Percentiles rank a stretch among this genome's conserved stretches.
phyloP scores from a whole-genome alignment of 257 asterid species.

The Prunella vulgaris region DNA sequence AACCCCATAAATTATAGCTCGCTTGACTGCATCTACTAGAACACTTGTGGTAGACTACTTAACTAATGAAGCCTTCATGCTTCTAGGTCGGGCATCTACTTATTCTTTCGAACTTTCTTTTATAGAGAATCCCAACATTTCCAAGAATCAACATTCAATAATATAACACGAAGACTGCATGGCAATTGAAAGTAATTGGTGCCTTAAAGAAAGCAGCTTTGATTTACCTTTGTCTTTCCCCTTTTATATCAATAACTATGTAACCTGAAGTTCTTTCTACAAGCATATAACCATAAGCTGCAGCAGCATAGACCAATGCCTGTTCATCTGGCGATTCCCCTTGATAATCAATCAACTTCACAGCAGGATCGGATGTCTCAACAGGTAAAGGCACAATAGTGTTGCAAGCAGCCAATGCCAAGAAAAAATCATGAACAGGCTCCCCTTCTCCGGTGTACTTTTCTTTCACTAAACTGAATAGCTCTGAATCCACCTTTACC shows the following conservation, averaged over 20 bases:
- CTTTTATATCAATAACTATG: constrained; percentile 78
- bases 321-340: constrained; percentile 99
- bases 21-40: constrained; percentile 10
- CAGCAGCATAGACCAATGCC: constrained; percentile 96
- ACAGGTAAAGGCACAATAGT: constrained; percentile 80
- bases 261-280: constrained; percentile 94
- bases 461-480: constrained; percentile 47
- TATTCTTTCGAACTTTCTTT: neutral
- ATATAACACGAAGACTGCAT: neutral
- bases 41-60: neutral
- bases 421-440: constrained; percentile 59
- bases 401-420: constrained; percentile 97
- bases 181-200: neutral
- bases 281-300: constrained; percentile 93
- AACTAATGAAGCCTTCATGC: constrained; percentile 11
- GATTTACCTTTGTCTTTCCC: constrained; percentile 75
- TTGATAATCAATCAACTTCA: constrained; percentile 75
- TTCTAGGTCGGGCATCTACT: constrained; percentile 6
- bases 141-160: neutral
- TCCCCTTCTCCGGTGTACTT: constrained; percentile 50
- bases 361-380: constrained; percentile 70
- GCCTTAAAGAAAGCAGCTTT: constrained; percentile 13
- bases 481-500: constrained; percentile 70
- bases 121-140: neutral
- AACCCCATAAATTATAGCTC: neutral